These are phyloP conservation scores for Tylopilus balloui DNA, from an alignment of 768 basidiomycete genomes.

Conservation along the genomic window DNA sequence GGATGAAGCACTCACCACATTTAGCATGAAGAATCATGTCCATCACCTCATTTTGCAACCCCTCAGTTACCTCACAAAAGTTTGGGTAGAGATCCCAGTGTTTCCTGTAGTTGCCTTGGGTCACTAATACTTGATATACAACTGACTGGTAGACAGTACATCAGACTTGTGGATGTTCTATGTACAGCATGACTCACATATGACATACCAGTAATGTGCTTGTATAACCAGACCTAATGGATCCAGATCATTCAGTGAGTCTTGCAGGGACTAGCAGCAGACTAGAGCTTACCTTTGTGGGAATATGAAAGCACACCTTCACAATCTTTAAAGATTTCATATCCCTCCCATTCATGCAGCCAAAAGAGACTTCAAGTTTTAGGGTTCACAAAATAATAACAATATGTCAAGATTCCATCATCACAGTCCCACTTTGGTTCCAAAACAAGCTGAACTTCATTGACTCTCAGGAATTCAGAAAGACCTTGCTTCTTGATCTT, in stretches of 20 bases:
- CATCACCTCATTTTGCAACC: slow-evolving; percentile 21
- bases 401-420: slow-evolving; percentile 15
- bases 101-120: slow-evolving; percentile 18
- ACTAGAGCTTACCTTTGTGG: slow-evolving; percentile 21
- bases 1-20: slow-evolving; percentile 17
- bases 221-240: slow-evolving; percentile 30
- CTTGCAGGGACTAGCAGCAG: neutral
- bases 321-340: slow-evolving; percentile 28
- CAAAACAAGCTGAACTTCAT: slow-evolving; percentile 42
- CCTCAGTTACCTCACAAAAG: slow-evolving; percentile 21
- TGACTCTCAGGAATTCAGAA: slow-evolving; percentile 24
- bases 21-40: slow-evolving; percentile 24
- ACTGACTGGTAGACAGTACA: neutral
- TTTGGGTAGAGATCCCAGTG: slow-evolving; percentile 33
- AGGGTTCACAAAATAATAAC: slow-evolving; percentile 56
- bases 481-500: slow-evolving; percentile 16
- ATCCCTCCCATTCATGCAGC: slow-evolving; percentile 41
- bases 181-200: slow-evolving; percentile 2
- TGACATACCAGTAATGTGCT: slow-evolving; percentile 34
- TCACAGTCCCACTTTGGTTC: slow-evolving; percentile 34
- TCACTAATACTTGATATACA: neutral
- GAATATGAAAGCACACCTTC: slow-evolving; percentile 13
- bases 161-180: slow-evolving; percentile 1
- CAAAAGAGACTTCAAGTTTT: slow-evolving; percentile 46
- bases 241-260: neutral